Conservation (phyloP, 116 monocot species). For the Zostera marina region DNA sequence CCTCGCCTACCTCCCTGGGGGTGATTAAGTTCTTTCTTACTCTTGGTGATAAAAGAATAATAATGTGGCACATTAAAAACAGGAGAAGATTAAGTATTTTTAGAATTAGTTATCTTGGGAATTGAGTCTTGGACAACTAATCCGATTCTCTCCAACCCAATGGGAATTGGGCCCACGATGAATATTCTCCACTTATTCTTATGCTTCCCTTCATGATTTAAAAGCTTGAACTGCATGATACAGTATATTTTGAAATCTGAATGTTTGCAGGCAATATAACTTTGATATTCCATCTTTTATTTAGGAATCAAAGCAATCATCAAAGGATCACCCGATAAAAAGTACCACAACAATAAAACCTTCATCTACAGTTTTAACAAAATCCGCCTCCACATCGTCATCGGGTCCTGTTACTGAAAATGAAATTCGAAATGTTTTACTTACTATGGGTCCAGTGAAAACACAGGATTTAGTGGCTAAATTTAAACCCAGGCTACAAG, state of each 20-base stretch:
- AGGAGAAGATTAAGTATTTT: no score
- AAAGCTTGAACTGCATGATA: no score
- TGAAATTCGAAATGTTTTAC: conserved; percentile 69
- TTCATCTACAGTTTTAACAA: conserved; percentile 14
- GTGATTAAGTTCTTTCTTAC: no score
- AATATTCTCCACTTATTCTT: no score
- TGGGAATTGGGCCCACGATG: no score
- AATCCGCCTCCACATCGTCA: conserved; percentile 18
- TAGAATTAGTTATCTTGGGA: no score
- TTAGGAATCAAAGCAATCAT: conserved; percentile 43
- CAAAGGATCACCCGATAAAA: conserved; percentile 52
- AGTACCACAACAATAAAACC: conserved; percentile 19
- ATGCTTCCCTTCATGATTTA: no score
- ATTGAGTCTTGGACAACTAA: no score
- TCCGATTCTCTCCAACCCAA: no score
- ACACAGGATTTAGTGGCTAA: conserved; percentile 81
- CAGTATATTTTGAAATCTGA: neutral
- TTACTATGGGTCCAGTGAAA: conserved; percentile 48
- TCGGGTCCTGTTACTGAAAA: conserved; percentile 75
- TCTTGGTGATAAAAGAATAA: no score
- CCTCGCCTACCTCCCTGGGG: no score
- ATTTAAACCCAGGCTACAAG: conserved; percentile 69
- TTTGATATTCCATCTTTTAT: neutral
- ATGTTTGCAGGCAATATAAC: neutral
- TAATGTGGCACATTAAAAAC: no score